Conservation (phyloP, 768 basidiomycete species). For the Phlebiopsis flavidoalba region DNA sequence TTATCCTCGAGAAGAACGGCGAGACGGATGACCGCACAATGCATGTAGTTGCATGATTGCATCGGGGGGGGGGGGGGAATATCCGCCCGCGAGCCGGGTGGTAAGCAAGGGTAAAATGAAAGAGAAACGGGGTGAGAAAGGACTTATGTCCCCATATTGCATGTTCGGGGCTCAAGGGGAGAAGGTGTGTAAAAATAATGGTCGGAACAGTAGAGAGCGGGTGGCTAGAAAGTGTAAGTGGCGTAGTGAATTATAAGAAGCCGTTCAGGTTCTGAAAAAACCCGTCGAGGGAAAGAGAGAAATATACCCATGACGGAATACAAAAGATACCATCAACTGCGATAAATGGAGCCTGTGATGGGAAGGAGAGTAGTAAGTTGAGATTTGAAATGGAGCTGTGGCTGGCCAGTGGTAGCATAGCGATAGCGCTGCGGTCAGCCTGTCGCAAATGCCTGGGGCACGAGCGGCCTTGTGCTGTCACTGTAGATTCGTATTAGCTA, state of each 20-base stretch:
- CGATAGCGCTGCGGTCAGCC: constrained; percentile 16
- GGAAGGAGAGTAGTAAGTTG: constrained; percentile 27
- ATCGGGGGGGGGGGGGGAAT: too few species aligned
- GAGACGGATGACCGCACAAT: too few species aligned
- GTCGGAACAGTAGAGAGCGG: too few species aligned
- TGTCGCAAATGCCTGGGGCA: constrained; percentile 1
- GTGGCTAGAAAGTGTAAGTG: constrained; percentile 7
- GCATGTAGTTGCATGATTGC: too few species aligned
- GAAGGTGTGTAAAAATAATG: too few species aligned
- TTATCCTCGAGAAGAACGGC: too few species aligned
- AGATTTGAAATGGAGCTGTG: constrained; percentile 18
- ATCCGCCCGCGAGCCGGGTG: too few species aligned
- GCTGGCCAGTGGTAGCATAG: constrained; percentile 22
- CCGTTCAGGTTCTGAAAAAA: background rate
- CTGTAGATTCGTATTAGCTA: background rate
- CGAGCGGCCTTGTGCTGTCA: background rate
- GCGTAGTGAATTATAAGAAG: too few species aligned
- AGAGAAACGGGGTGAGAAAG: too few species aligned
- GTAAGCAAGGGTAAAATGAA: too few species aligned
- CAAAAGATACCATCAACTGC: constrained; percentile 19
- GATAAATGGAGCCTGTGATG: constrained; percentile 21
- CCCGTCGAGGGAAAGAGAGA: background rate
- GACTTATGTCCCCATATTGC: too few species aligned
- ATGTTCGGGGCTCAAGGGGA: too few species aligned
- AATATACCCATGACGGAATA: constrained; percentile 21